A percentile compares a stretch with the other conserved stretches of the same genome.
Conservation (phyloP, 768 basidiomycete species). For the Pulveroboletus frians region DNA sequence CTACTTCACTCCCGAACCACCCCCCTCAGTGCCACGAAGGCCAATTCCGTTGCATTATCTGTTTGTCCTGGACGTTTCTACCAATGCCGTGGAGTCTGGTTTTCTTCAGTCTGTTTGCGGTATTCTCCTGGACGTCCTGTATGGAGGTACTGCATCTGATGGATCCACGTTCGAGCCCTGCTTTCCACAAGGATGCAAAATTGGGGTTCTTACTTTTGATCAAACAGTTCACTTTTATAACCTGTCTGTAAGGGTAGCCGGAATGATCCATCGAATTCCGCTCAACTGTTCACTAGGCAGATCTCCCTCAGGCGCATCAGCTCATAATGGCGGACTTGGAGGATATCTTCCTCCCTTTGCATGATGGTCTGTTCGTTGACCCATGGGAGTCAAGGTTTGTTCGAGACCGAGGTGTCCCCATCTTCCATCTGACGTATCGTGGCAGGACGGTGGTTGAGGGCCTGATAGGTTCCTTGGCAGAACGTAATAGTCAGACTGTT, state of each 20-base stretch:
- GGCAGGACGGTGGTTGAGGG: conserved; percentile 57
- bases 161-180: conserved; percentile 43
- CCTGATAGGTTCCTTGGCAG: conserved; percentile 61
- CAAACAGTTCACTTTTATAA: conserved; percentile 81
- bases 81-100: conserved; percentile 61
- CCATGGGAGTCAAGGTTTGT: conserved; percentile 65
- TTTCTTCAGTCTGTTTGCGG: conserved; percentile 64
- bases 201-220: conserved; percentile 87
- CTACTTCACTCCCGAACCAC: conserved; percentile 49
- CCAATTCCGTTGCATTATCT: conserved; percentile 70
- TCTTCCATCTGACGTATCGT: conserved; percentile 4
- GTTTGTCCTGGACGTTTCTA: conserved; percentile 85
- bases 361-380: conserved; percentile 69
- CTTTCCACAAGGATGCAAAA: conserved; percentile 47
- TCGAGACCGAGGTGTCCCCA: neutral
- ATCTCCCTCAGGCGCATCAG: conserved; percentile 52
- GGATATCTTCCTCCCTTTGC: conserved; percentile 85
- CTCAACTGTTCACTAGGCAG: conserved; percentile 33
- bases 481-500: conserved; percentile 48
- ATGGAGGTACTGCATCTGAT: conserved; percentile 43
- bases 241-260: conserved; percentile 58
- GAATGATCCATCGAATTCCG: conserved; percentile 3
- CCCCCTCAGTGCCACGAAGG: conserved; percentile 39
- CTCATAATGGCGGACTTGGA: conserved; percentile 84
- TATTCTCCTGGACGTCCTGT: conserved; percentile 58